These are phyloP conservation scores for Coemansia sp. DNA, from an alignment of 192 early-diverging fungal species.

Conservation along the genomic window DNA sequence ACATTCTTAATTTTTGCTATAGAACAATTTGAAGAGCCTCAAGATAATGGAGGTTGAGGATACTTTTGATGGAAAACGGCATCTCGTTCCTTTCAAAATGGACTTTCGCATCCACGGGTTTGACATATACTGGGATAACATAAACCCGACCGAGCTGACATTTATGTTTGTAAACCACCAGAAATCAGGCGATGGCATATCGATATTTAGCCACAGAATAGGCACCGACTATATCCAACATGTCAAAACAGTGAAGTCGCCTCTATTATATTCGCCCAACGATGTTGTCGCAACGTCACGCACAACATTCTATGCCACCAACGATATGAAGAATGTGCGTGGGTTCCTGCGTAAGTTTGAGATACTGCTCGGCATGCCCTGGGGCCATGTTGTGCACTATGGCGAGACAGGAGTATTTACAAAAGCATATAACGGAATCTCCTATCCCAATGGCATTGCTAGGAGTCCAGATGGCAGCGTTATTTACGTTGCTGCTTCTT, in stretches of 20 bases:
- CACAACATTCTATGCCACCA: constrained; percentile 61
- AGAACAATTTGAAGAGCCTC: constrained; percentile 51
- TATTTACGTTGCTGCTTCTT: constrained; percentile 43
- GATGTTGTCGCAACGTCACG: constrained; percentile 59
- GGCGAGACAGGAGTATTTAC: constrained; percentile 23
- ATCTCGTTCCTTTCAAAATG: constrained; percentile 36
- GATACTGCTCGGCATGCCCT: constrained; percentile 51
- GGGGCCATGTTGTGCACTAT: constrained; percentile 46
- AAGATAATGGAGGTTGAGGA: constrained; percentile 39
- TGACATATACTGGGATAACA: constrained; percentile 51
- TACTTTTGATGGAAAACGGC: constrained; percentile 6
- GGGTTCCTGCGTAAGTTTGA: constrained; percentile 45
- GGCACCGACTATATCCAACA: constrained; percentile 46
- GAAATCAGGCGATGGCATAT: constrained; percentile 55
- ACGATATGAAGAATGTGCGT: constrained; percentile 45
- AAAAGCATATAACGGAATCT: constrained; percentile 22
- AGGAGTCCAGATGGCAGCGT: constrained; percentile 27
- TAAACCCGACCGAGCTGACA: constrained; percentile 49
- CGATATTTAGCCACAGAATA: constrained; percentile 57
- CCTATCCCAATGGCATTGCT: constrained; percentile 51
- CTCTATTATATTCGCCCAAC: constrained; percentile 58
- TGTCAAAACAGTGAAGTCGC: constrained; percentile 57
- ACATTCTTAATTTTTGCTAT: background rate
- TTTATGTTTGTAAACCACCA: constrained; percentile 65
- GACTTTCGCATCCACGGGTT: constrained; percentile 59